A percentile compares a stretch with the other conserved stretches of the same genome.
phyloP scores from a whole-genome alignment of 2,329 filamentous ascomycete species.

The Fusarium veterinarium region DNA sequence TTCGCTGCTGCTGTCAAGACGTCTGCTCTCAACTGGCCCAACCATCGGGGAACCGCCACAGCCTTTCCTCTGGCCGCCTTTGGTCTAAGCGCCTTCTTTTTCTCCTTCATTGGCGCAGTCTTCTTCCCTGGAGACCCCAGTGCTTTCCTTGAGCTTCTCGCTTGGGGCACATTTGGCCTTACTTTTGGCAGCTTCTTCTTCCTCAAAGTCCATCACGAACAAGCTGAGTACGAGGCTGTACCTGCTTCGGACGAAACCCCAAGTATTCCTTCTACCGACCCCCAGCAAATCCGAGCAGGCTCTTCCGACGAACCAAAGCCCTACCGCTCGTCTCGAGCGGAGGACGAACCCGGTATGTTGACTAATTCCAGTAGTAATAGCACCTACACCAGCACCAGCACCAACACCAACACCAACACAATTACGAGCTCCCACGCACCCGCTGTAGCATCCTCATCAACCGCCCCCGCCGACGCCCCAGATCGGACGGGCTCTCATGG shows the following conservation, averaged over 20 bases:
- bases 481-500: slow-evolving; percentile 39
- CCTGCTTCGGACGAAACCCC: slow-evolving; percentile 48
- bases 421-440: slow-evolving; percentile 37
- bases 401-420: slow-evolving; percentile 39
- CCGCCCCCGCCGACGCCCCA: slow-evolving; percentile 19
- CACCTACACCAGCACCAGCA: slow-evolving; percentile 47
- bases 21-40: slow-evolving; percentile 91
- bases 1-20: slow-evolving; percentile 88
- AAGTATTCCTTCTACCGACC: slow-evolving; percentile 24
- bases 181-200: slow-evolving; percentile 86
- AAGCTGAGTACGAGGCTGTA: slow-evolving; percentile 67
- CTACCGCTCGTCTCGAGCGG: slow-evolving; percentile 51
- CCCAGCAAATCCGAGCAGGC: slow-evolving; percentile 56
- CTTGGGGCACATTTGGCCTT: slow-evolving; percentile 81
- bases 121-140: slow-evolving; percentile 87
- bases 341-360: slow-evolving; percentile 75
- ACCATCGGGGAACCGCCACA: slow-evolving; percentile 91
- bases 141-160: slow-evolving; percentile 82
- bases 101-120: slow-evolving; percentile 81
- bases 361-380: slow-evolving; percentile 46
- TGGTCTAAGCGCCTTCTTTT: slow-evolving; percentile 95
- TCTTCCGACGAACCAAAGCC: slow-evolving; percentile 56
- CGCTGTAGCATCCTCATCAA: slow-evolving; percentile 34
- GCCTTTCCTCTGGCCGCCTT: slow-evolving; percentile 94
- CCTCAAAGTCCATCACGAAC: slow-evolving; percentile 75